Base-by-base conservation (phyloP, 2,329 filamentous ascomycete genomes). In the Verticillium zaregamsianum region DNA sequence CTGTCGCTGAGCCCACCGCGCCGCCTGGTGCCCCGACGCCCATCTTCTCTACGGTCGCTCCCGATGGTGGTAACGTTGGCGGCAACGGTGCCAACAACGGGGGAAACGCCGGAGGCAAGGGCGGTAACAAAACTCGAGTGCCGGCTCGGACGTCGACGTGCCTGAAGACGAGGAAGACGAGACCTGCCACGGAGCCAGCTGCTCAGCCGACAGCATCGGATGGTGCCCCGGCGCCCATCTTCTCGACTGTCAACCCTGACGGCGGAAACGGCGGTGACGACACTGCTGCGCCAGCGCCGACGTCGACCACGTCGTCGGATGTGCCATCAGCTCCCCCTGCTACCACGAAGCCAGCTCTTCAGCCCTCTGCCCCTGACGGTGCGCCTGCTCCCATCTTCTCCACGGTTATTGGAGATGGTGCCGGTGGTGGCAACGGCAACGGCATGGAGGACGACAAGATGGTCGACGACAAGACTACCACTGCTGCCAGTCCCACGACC, bases 401-500 rank as follows among this genome's bases (percentile, higher is more conserved):
- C 8, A 58, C 57, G 5, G 20, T 58, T n/a, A 25, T 33, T 17
- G 23, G 37, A 2, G 57, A 40, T 23, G 37, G 61, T 57, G 35
- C 63, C 2, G 54, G 45, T 25, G 58, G 54, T 5, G 62, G 61
- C 31, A 60, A 59, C 15, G 49, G 12, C 17, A 60, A 55, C 28
- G 61, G 59, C 23, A 28, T 14, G 11, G 45, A 35, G 11, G 56
- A 59, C 20, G 54, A 55, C 11, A 52, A 52, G n/a, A 31, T 17
- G 17, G 58, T 37, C 11, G 58, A 59, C 15, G 45, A 35, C 9
- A 23, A 15, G 9, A n/a, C 25, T 35, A 20, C 33, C 25, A 70
- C 71, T 9, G 74, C 71, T n/a, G 68, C 68, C 8, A 78, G 78
- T 63, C 78, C 79, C 3, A 79, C 78, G 1, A 68, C 73, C 0